These are phyloP conservation scores for Leccinum subtestaceum DNA, from an alignment of 768 basidiomycete genomes.

Conservation along the genomic window DNA sequence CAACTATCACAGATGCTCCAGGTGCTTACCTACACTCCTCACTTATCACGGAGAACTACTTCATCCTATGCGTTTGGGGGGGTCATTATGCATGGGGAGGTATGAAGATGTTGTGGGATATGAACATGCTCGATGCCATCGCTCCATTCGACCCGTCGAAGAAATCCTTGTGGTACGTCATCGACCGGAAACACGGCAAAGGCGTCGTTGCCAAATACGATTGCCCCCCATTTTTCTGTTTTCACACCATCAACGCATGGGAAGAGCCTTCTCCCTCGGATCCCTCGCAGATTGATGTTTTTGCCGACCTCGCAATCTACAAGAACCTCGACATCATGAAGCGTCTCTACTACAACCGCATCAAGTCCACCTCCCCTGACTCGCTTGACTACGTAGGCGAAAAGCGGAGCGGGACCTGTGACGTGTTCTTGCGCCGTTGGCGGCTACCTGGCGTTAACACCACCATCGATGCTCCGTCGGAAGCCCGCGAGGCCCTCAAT, in stretches of 20 bases:
- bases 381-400: constrained; percentile 28
- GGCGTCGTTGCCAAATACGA: constrained; percentile 39
- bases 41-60: constrained; percentile 36
- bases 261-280: constrained; percentile 27
- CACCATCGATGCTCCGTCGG: constrained; percentile 11
- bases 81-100: constrained; percentile 30
- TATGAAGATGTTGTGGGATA: constrained; percentile 29
- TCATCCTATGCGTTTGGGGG: constrained; percentile 37
- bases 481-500: constrained; percentile 18
- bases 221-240: constrained; percentile 38
- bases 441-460: constrained; percentile 27
- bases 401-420: constrained; percentile 11
- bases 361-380: constrained; percentile 27
- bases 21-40: constrained; percentile 40
- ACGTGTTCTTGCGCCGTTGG: constrained; percentile 31
- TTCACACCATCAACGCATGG: constrained; percentile 41
- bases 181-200: constrained; percentile 35
- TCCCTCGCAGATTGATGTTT: constrained; percentile 28
- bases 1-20: constrained; percentile 37
- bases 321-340: constrained; percentile 32
- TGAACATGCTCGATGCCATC: constrained; percentile 34
- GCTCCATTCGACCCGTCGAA: constrained; percentile 30
- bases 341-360: constrained; percentile 29
- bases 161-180: constrained; percentile 35
- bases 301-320: constrained; percentile 38